Percentiles rank a stretch among this genome's conserved stretches.
phyloP scores from a whole-genome alignment of 169 alveolate genomes.

The Eimeria praecox region DNA sequence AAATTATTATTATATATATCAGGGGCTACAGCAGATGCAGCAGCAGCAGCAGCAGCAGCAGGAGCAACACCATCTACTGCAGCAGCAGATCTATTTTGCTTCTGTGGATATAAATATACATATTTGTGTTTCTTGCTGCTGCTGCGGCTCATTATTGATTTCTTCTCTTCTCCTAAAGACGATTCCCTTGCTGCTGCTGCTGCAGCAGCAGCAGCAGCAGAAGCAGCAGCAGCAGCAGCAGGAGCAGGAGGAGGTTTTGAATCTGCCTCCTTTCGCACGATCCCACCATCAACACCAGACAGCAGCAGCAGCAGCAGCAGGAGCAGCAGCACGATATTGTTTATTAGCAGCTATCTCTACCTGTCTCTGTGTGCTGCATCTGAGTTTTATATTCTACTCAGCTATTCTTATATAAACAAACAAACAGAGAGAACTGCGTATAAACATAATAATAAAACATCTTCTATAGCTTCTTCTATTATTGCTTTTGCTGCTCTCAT shows the following conservation, averaged over 20 bases:
- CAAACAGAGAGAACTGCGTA: neutral
- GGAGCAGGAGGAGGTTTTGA: neutral
- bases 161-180: slow-evolving; percentile 50
- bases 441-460: neutral
- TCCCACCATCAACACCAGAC: no score
- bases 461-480: neutral
- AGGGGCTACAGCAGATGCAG: no score
- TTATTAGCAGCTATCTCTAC: neutral
- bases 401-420: no score
- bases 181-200: slow-evolving; percentile 50
- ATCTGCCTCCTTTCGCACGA: no score
- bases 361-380: slow-evolving; percentile 5
- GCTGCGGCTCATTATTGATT: slow-evolving; percentile 31
- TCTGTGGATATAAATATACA: slow-evolving; percentile 75
- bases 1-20: slow-evolving; percentile 28
- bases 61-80: slow-evolving; percentile 46
- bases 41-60: neutral
- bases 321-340: neutral
- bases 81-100: slow-evolving; percentile 53
- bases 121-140: slow-evolving; percentile 36
- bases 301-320: slow-evolving; percentile 4
- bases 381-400: neutral
- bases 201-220: slow-evolving; percentile 26
- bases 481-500: slow-evolving; percentile 15
- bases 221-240: neutral